Evolutionary conservation across 345 rosid species (phyloP), one percentile per base, ranked within the genome.

Genomic region (Aurinia saxatilis): DNA sequence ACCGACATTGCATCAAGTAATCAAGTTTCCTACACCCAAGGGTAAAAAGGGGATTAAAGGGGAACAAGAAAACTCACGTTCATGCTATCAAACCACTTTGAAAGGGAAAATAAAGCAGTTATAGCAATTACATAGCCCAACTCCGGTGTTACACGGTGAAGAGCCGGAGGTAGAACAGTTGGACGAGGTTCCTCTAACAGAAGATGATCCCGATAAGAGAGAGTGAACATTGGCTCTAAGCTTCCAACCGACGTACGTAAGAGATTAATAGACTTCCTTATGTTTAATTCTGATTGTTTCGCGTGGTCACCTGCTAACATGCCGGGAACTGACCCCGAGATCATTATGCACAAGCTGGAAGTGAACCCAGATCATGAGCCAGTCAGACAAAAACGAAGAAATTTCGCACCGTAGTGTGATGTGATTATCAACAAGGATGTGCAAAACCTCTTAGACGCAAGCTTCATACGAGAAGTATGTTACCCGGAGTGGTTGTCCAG

Each of bases 131-230:
- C 18, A 25, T 0, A 38, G 8, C 7, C 5, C 18, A n/a, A 6
- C 10, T 1, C 0, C 5, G 3, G 17, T 4, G 0, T 11, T 5
- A 8, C 12, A 36, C 1, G 1, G 8, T 1, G 21, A 50, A 1
- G 14, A 45, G 8, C 14, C 36, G 11, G 36, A 8, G 2, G 36
- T 41, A 3, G 17, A 17, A 5, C 38, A 55, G 3, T 17, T 38
- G 0, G 31, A 17, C 1, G 33, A 53, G 2, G 27, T 48, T 2
- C 9, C 33, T 1, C 4, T 33, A 41, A 17, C 47, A n/a, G 47
- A 41, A 1, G 1, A 1, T 1, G 10, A 41, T 10, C 19, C n/a
- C 2, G 7, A 13, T 2, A 41, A 41, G 47, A 41, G n/a, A 13
- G 15, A n/a, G 47, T 41, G 19, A 13, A n/a, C 8, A 41, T 41